Evolutionary conservation across 305 asterid species (phyloP).

Genomic region (Fraxinus dipetala): DNA sequence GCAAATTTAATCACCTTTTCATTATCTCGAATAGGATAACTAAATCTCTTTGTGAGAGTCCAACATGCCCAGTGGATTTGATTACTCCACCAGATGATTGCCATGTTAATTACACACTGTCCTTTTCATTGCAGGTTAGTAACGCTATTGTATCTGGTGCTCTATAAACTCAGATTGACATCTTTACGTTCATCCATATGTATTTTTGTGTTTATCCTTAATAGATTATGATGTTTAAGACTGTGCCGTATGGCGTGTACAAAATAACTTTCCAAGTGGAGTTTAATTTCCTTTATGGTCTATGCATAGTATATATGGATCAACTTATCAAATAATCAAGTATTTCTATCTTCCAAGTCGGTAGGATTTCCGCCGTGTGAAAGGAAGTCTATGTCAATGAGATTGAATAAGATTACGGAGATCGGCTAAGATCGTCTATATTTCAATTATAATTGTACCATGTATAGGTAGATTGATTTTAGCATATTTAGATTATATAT

Average conservation of each 20-base stretch:
- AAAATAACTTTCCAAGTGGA: constrained; percentile 6
- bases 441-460: neutral
- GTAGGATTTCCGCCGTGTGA: neutral
- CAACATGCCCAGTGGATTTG: constrained; percentile 84
- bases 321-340: constrained; percentile 2
- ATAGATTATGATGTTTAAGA: neutral
- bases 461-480: neutral
- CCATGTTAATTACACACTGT: constrained; percentile 87
- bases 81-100: constrained; percentile 96
- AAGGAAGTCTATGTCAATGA: neutral
- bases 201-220: neutral
- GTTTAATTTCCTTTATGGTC: constrained; percentile 6
- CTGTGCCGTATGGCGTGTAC: neutral
- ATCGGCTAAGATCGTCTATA: neutral
- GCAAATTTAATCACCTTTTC: constrained; percentile 26
- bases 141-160: constrained; percentile 14
- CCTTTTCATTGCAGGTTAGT: constrained; percentile 92
- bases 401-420: neutral
- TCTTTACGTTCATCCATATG: neutral
- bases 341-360: neutral
- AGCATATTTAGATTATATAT: neutral
- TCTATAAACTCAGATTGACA: constrained; percentile 10
- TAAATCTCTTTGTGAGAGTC: constrained; percentile 74
- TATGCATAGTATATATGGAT: neutral
- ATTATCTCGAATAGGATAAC: constrained; percentile 61